Evolutionary conservation across 371 early-diverging fungal genomes (phyloP).

Genomic region (Saksenaea oblongispora): DNA sequence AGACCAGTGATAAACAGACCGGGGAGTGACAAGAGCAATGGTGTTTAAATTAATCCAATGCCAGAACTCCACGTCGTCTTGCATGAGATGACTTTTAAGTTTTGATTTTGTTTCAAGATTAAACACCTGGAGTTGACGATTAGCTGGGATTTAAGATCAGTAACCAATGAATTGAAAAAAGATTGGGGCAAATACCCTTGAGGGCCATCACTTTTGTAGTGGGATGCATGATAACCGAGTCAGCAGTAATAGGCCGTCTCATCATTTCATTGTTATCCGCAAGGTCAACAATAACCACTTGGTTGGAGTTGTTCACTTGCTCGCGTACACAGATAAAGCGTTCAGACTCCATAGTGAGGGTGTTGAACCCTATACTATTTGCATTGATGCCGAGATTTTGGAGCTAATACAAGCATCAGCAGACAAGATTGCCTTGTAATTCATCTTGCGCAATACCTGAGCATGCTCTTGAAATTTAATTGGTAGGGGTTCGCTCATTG

Average conservation of each 20-base stretch:
- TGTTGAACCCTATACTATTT: conserved; percentile 93
- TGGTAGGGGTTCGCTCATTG: conserved; percentile 75
- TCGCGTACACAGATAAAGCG: conserved; percentile 97
- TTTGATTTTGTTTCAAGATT: conserved; percentile 94
- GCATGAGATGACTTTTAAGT: conserved; percentile 89
- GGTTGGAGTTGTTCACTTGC: conserved; percentile 79
- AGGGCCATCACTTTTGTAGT: conserved; percentile 91
- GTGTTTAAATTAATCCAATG: conserved; percentile 89
- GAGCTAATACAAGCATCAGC: conserved; percentile 63
- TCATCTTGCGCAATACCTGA: conserved; percentile 64
- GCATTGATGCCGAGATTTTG: conserved; percentile 89
- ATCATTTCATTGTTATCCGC: conserved; percentile 78
- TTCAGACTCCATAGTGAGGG: conserved; percentile 97
- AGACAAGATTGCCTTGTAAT: background rate
- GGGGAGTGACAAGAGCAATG: conserved; percentile 91
- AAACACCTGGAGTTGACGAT: conserved; percentile 93
- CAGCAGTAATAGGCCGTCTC: conserved; percentile 94
- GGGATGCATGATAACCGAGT: conserved; percentile 98
- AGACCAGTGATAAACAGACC: conserved; percentile 94
- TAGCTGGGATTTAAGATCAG: conserved; percentile 57
- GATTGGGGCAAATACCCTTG: conserved; percentile 65
- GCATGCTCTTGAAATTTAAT: conserved; percentile 94
- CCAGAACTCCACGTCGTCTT: conserved; percentile 96
- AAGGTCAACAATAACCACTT: conserved; percentile 95
- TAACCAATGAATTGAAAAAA: background rate